A percentile compares a stretch with the other conserved stretches of the same genome.
phyloP scores from a whole-genome alignment of 108 stramenopile species.

The Cyclotella kingstonii region DNA sequence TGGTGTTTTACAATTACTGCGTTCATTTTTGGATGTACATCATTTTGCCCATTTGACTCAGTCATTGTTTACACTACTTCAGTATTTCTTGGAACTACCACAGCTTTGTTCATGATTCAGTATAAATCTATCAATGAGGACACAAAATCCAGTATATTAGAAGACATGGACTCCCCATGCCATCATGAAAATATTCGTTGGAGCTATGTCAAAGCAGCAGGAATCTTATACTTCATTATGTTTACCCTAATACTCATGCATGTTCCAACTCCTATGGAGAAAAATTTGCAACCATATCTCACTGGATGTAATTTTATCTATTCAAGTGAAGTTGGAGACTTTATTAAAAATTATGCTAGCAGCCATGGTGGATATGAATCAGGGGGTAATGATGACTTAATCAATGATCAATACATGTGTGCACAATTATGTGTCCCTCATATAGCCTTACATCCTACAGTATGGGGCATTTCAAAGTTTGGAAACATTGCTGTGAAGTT shows the following conservation, averaged over 20 bases:
- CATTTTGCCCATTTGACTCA: conserved; percentile 34
- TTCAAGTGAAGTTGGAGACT: conserved; percentile 40
- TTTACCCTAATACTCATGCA: conserved; percentile 21
- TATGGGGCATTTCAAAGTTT: conserved; percentile 22
- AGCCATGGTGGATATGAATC: not conserved
- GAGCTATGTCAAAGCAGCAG: conserved; percentile 14
- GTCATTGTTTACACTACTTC: conserved; percentile 5
- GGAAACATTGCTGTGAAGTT: conserved; percentile 15
- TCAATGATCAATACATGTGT: conserved; percentile 29
- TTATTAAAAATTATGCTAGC: conserved; percentile 21
- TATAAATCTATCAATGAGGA: too few species aligned
- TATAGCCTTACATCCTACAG: conserved; percentile 24
- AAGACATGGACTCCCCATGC: not conserved
- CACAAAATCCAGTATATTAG: too few species aligned
- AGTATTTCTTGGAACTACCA: conserved; percentile 7
- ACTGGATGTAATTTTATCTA: conserved; percentile 53
- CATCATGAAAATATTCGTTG: conserved; percentile 2
- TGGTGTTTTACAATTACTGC: conserved; percentile 22
- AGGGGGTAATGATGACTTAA: conserved; percentile 19
- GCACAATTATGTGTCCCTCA: conserved; percentile 58
- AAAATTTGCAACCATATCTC: conserved; percentile 35
- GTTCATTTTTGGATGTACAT: conserved; percentile 12
- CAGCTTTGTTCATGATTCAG: conserved; percentile 8
- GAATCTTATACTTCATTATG: conserved; percentile 11
- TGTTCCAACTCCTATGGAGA: conserved; percentile 32